These are phyloP conservation scores for Adiantum capillusveneris DNA, from an alignment of 75 land plant genomes.

Conservation along the genomic window DNA sequence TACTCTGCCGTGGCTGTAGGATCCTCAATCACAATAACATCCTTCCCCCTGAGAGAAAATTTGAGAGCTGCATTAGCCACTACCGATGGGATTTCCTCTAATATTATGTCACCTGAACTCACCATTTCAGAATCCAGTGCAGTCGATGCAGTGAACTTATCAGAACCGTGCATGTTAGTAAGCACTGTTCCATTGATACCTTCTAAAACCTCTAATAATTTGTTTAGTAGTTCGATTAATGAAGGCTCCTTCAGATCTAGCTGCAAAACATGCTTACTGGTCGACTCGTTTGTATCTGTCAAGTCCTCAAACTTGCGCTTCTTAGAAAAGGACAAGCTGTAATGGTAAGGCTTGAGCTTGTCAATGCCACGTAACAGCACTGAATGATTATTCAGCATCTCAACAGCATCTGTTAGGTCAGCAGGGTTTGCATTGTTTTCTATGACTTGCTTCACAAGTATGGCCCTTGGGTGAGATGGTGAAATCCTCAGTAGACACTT, in stretches of 20 bases:
- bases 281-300: slow-evolving; percentile 11
- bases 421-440: slow-evolving; percentile 17
- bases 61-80: slow-evolving; percentile 25
- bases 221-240: slow-evolving; percentile 59
- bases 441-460: slow-evolving; percentile 63
- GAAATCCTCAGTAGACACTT: slow-evolving; percentile 63
- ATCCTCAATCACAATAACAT: not conserved
- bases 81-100: slow-evolving; percentile 1
- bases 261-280: slow-evolving; percentile 37
- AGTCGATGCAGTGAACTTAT: slow-evolving; percentile 1
- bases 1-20: not conserved
- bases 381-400: slow-evolving; percentile 35
- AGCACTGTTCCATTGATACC: slow-evolving; percentile 5
- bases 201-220: slow-evolving; percentile 38
- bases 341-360: slow-evolving; percentile 76
- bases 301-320: slow-evolving; percentile 57
- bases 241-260: slow-evolving; percentile 53
- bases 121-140: slow-evolving; percentile 3
- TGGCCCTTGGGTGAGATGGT: slow-evolving; percentile 94
- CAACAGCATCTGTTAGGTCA: slow-evolving; percentile 6
- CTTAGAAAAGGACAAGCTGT: slow-evolving; percentile 50
- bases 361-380: slow-evolving; percentile 78
- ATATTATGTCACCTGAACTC: not conserved
- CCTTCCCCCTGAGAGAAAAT: slow-evolving; percentile 7
- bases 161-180: not conserved